Percentiles rank a stretch among this genome's conserved stretches.
Conservation (phyloP, 2,329 filamentous ascomycete genomes). For the Aquanectria penicillioides region DNA sequence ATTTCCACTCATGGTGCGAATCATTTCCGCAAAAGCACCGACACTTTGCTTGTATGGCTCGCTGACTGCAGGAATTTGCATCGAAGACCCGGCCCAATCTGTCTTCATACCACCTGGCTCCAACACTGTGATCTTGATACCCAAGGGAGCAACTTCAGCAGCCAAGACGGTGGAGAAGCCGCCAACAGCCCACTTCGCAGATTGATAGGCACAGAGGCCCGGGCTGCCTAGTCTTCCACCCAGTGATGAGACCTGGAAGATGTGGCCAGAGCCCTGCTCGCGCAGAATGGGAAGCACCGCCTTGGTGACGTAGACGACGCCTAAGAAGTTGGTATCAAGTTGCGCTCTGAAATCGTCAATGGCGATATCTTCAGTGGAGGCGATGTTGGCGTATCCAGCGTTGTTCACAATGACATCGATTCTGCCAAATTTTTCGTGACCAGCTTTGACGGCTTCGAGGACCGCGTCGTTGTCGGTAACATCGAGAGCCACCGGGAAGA, state of each 20-base stretch:
- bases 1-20: conserved; percentile 2
- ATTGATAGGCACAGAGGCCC: conserved; percentile 49
- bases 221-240: conserved; percentile 49
- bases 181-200: conserved; percentile 51
- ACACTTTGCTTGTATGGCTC: conserved; percentile 50
- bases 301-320: conserved; percentile 63
- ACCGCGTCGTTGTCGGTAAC: conserved; percentile 55
- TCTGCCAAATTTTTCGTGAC: conserved; percentile 59
- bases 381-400: conserved; percentile 65
- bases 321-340: conserved; percentile 70
- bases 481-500: neutral
- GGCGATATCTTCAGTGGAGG: conserved; percentile 62
- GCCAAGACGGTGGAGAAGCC: conserved; percentile 50
- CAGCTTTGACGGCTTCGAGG: conserved; percentile 47
- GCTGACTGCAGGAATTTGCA: conserved; percentile 38
- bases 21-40: conserved; percentile 37
- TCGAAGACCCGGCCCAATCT: conserved; percentile 49
- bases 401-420: conserved; percentile 71
- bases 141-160: conserved; percentile 48
- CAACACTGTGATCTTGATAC: conserved; percentile 51
- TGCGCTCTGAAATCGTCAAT: conserved; percentile 60
- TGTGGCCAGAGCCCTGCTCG: conserved; percentile 42
- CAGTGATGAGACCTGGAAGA: conserved; percentile 53
- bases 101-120: conserved; percentile 55
- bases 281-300: conserved; percentile 50